Percentiles rank a stretch among this genome's conserved stretches.
Evolutionary conservation across 495 filamentous ascomycete species (phyloP).

Genomic region (Lasiosphaeris hirsuta): DNA sequence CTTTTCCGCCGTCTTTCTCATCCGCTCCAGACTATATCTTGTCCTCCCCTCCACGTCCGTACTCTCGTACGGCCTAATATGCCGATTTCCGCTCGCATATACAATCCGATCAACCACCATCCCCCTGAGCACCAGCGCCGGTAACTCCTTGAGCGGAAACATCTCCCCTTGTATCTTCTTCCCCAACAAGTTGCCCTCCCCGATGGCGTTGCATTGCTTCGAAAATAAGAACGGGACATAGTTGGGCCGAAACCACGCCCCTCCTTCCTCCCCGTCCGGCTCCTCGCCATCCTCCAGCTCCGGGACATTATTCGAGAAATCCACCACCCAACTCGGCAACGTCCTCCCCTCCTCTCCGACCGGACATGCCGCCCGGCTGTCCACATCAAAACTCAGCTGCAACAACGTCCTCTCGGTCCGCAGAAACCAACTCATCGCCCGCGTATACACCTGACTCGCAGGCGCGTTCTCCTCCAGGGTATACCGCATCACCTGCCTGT

Average conservation of each 20-base stretch:
- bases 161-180: neutral
- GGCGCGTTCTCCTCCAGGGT: neutral
- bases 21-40: neutral
- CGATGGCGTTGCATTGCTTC: neutral
- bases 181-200: neutral
- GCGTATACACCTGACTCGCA: neutral
- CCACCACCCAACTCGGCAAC: conserved; percentile 6
- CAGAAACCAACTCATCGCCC: neutral
- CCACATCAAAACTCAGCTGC: conserved; percentile 2
- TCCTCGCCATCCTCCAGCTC: neutral
- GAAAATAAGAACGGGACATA: neutral
- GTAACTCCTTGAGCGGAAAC: neutral
- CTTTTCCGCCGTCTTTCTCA: neutral
- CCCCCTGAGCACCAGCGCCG: neutral
- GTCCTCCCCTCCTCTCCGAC: neutral
- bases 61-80: neutral
- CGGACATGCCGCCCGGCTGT: neutral
- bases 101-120: neutral
- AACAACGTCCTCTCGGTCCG: neutral
- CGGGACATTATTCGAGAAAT: neutral
- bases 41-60: neutral
- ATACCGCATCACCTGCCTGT: neutral
- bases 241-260: neutral
- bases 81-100: neutral
- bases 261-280: neutral